Conservation (phyloP, 1,139 yeast genomes). For the Scheffersomyces lignicola region DNA sequence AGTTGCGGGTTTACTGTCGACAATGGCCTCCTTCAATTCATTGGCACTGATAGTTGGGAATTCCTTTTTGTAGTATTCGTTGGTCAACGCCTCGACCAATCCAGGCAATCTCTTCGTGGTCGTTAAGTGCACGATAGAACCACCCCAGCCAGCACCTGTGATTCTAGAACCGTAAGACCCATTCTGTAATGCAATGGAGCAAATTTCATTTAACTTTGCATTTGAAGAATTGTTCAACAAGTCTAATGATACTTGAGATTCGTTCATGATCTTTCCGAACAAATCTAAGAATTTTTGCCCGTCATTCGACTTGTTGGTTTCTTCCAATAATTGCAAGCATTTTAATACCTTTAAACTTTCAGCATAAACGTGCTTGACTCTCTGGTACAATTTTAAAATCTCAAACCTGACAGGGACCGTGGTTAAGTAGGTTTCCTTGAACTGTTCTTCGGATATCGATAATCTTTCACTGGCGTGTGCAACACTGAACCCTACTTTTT, state of each 20-base stretch:
- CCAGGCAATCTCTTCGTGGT: conserved; percentile 43
- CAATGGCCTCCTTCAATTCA: conserved; percentile 52
- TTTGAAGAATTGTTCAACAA: conserved; percentile 55
- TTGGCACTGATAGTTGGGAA: conserved; percentile 48
- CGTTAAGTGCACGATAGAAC: conserved; percentile 67
- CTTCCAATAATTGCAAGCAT: conserved; percentile 40
- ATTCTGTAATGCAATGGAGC: conserved; percentile 50
- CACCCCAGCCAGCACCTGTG: conserved; percentile 86
- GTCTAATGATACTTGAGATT: conserved; percentile 56
- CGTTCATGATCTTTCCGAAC: conserved; percentile 60
- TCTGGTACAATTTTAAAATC: conserved; percentile 53
- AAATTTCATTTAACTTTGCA: conserved; percentile 51
- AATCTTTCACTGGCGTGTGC: conserved; percentile 50
- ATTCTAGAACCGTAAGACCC: conserved; percentile 70
- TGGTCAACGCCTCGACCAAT: conserved; percentile 47
- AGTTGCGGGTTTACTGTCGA: conserved; percentile 57
- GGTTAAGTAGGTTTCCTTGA: conserved; percentile 46
- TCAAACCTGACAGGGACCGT: conserved; percentile 60
- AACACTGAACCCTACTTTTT: conserved; percentile 50
- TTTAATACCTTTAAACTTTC: conserved; percentile 63
- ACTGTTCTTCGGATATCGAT: conserved; percentile 43
- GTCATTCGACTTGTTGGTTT: conserved; percentile 12
- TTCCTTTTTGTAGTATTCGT: conserved; percentile 49
- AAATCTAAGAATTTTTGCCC: conserved; percentile 28
- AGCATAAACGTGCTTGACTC: conserved; percentile 64